phyloP scores from a whole-genome alignment of 495 filamentous ascomycete genomes.

The Aspergillus kassunensis region DNA sequence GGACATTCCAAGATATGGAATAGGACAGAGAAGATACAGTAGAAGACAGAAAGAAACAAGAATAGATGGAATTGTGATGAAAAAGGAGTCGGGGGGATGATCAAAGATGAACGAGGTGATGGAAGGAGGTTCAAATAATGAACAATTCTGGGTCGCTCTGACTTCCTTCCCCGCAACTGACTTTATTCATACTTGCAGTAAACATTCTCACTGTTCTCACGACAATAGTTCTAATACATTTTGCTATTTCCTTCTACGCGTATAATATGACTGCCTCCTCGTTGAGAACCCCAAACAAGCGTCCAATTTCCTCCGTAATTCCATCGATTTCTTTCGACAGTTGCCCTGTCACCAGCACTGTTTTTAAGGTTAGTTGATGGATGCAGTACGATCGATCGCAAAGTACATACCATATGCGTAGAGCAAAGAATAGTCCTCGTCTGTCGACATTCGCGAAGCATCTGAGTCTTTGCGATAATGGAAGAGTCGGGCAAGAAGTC shows the following conservation, averaged over 20 bases:
- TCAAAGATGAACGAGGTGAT: slow-evolving; percentile 14
- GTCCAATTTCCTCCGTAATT: slow-evolving; percentile 47
- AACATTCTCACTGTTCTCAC: no score
- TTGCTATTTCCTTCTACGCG: slow-evolving; percentile 23
- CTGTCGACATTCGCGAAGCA: slow-evolving; percentile 47
- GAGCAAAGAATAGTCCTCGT: slow-evolving; percentile 66
- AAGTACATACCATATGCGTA: slow-evolving; percentile 64
- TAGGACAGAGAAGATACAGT: slow-evolving; percentile 4
- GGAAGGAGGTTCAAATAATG: slow-evolving; percentile 25
- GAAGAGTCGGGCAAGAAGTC: slow-evolving; percentile 85
- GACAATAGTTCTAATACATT: background rate
- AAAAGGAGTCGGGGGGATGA: slow-evolving; percentile 24
- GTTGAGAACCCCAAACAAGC: slow-evolving; percentile 67
- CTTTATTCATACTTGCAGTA: no score
- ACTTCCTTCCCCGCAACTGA: slow-evolving; percentile 24
- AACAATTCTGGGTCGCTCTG: slow-evolving; percentile 8
- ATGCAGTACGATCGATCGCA: background rate
- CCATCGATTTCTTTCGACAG: slow-evolving; percentile 48
- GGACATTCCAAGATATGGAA: slow-evolving; percentile 14
- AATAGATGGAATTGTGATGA: slow-evolving; percentile 29
- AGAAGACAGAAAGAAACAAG: slow-evolving; percentile 11
- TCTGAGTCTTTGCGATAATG: slow-evolving; percentile 71
- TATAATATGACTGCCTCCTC: slow-evolving; percentile 71
- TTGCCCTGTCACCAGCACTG: slow-evolving; percentile 52
- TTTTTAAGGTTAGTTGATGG: slow-evolving; percentile 7